Evolutionary conservation across 306 rosid species (phyloP), one percentile per base, ranked within the genome.

Genomic region (Cicer judaicum): DNA sequence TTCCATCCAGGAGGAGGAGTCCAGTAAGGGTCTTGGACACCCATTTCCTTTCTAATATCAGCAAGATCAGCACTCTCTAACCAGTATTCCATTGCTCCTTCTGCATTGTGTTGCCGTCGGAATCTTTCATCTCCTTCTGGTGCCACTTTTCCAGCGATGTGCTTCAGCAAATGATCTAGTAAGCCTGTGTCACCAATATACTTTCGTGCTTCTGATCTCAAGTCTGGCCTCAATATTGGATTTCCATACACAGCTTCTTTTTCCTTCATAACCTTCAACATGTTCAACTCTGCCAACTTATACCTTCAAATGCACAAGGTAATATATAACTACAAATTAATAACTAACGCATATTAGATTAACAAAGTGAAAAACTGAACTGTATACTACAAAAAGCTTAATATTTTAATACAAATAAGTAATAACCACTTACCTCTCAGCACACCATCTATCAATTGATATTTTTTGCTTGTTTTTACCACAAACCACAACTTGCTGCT

Each of bases 21-120:
- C 99, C 99, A 94, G 52, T 87, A 90, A 52, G 95, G 84, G 75
- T 94, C 99, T 63, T 86, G 87, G 24, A 94, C 84, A 83, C 97
- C 99, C 7, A 88, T 94, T 52, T 92, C 83, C 80, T 42, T 81
- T 70, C 99, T 84, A 9, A 91, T 70, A 41, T 86, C 80, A 11
- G 67, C 76, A 59, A 94, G 78, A 72, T 94, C 92, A 75, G 97
- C 97, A 73, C 86, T 85, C 80, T 94, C 99, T 52, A 94, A 66
- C 97, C 99, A 94, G 72, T 92, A 94, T 70, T 90, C 99, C 96
- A 94, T 92, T 12, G 91, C 90, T 1, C 99, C 99, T 66, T 92
- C 95, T 0, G 97, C 82, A 71, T 92, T 94, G 79, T 92, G 96
- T 8, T 96, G 80, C 47, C 97, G 81, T 40, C 89, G 84, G 66